Evolutionary conservation across 805 yeast genomes (phyloP).

Genomic region (Ogataea nakhonphanomensis): DNA sequence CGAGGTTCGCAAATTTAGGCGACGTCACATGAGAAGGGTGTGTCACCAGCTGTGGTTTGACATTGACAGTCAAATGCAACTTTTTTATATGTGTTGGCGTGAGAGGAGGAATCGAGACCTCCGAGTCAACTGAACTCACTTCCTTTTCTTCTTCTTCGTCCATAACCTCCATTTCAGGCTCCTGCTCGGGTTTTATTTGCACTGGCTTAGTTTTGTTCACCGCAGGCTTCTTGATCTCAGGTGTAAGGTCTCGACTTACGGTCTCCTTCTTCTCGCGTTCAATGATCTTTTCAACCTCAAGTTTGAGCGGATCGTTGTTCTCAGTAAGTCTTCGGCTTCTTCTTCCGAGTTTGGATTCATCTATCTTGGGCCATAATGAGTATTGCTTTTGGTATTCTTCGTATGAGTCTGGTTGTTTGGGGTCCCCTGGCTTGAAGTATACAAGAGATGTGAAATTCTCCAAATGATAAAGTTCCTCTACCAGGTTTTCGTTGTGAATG

Average conservation of each 20-base stretch:
- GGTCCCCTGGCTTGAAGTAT: conserved; percentile 54
- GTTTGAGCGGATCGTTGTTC: conserved; percentile 23
- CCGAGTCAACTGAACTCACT: conserved; percentile 11
- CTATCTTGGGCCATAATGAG: conserved; percentile 39
- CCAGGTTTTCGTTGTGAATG: conserved; percentile 44
- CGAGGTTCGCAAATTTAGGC: conserved; percentile 43
- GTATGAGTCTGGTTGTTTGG: conserved; percentile 35
- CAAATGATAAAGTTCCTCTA: conserved; percentile 63
- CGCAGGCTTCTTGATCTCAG: conserved; percentile 1
- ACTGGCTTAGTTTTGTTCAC: conserved; percentile 1
- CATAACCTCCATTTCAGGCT: conserved; percentile 5
- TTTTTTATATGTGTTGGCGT: conserved; percentile 20
- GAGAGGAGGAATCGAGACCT: conserved; percentile 17
- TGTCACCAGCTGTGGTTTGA: conserved; percentile 48
- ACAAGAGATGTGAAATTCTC: conserved; percentile 57
- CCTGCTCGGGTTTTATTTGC: conserved; percentile 2
- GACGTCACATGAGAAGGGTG: conserved; percentile 56
- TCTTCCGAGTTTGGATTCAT: conserved; percentile 22
- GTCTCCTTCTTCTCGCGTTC: neutral
- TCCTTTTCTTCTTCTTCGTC: conserved; percentile 1
- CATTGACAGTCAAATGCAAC: conserved; percentile 33
- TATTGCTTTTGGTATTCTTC: conserved; percentile 31
- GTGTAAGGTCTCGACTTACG: too few relatives aligned
- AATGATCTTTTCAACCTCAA: conserved; percentile 20
- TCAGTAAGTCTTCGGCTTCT: conserved; percentile 25